Evolutionary conservation across 2,329 filamentous ascomycete genomes (phyloP), one percentile per base, ranked within the genome.

Genomic region (Neodidymelliopsis sp.): DNA sequence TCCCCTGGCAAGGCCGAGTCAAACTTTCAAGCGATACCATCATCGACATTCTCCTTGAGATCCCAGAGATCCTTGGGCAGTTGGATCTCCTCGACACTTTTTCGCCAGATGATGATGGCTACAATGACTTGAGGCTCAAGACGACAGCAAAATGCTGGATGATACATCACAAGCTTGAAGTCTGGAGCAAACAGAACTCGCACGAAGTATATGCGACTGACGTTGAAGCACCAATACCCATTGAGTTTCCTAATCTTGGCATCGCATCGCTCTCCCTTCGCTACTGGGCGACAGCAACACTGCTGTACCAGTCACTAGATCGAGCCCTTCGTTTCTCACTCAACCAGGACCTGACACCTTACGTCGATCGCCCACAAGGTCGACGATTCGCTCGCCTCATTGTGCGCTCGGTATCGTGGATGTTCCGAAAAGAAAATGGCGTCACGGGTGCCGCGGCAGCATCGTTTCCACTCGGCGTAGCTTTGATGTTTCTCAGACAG

Each of bases 11-110:
- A 19, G 59, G 54, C 12, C 54, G 59, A 27, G 54, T 54, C 15
- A 71, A 73, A 45, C 67, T 65, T 2, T 60, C 68, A 18, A 66
- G 69, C 23, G 72, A 74, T 42, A 48, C 47, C 4, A 56, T 75
- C 15, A 41, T 73, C 5, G 71, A 74, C 43, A 62, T 72, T 10
- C 47, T 71, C 7, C 63, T 64, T 6, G 54, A 58, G 2, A 45
- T 74, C 6, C 72, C 71, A 1, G 63, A 60, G 16, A 45, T 73
- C 8, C 44, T 73, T 4, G 64, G 65, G 45, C 55, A 62, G 2
- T 48, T 71, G 1, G 70, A 74, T 29, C 50, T 31, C 19, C 22
- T 67, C 2, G 44, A 37, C 7, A 34, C 43, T 12, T 37, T 28
- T 6, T 23, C 25, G 4, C 31, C 33, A n/a, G 31, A 49, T 4